Evolutionary conservation across 306 rosid genomes (phyloP).

Genomic region (Sophora flavescens): DNA sequence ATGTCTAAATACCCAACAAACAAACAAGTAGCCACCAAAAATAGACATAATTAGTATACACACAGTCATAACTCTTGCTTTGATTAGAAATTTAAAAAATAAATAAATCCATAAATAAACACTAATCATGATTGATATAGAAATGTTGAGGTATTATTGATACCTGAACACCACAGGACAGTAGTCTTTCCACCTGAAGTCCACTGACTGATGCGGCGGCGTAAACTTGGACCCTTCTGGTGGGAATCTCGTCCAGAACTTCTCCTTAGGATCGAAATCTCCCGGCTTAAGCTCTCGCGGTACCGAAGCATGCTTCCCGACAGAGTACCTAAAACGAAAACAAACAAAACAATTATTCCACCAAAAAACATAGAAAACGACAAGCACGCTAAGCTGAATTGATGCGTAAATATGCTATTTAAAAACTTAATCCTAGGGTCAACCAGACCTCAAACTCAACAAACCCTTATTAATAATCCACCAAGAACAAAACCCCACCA

Average conservation of each 20-base stretch:
- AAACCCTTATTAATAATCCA: background rate
- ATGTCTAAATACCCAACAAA: slow-evolving; percentile 53
- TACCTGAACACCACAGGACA: slow-evolving; percentile 68
- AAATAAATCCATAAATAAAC: background rate
- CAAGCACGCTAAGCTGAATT: background rate
- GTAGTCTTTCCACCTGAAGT: slow-evolving; percentile 66
- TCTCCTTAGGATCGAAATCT: slow-evolving; percentile 66
- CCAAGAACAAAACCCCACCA: background rate
- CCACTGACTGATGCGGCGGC: slow-evolving; percentile 60
- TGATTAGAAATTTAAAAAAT: slow-evolving; percentile 17
- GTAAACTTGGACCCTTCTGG: slow-evolving; percentile 65
- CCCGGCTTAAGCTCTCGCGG: slow-evolving; percentile 49
- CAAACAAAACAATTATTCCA: background rate
- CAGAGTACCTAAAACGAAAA: slow-evolving; percentile 48
- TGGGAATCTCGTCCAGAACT: slow-evolving; percentile 66
- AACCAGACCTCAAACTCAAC: background rate
- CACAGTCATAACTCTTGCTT: slow-evolving; percentile 11
- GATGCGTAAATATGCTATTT: background rate
- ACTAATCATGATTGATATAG: background rate
- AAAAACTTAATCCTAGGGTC: background rate
- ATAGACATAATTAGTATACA: slow-evolving; percentile 34
- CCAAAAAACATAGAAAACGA: background rate
- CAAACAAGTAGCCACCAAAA: slow-evolving; percentile 43
- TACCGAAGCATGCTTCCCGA: slow-evolving; percentile 59
- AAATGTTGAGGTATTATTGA: background rate